Conservation (phyloP, 805 yeast species). For the Kazachstania martiniae region DNA sequence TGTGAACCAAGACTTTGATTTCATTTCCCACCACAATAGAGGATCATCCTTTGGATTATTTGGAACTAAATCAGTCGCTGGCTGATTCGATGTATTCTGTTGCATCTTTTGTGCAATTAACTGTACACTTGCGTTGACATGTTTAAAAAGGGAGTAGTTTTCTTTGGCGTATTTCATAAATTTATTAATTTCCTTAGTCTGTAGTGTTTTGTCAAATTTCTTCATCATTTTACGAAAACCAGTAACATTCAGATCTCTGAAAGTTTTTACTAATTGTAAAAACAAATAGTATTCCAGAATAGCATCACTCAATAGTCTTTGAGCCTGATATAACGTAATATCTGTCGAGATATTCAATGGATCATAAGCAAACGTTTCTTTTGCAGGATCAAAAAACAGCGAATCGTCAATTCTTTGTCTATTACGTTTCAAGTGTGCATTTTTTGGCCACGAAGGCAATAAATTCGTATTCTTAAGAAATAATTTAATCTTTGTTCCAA, state of each 20-base stretch:
- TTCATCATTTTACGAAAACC: slow-evolving; percentile 85
- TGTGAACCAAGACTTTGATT: slow-evolving; percentile 31
- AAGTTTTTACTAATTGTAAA: slow-evolving; percentile 30
- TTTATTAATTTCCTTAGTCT: slow-evolving; percentile 16
- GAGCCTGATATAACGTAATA: slow-evolving; percentile 7
- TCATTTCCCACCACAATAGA: slow-evolving; percentile 22
- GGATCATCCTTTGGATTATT: slow-evolving; percentile 20
- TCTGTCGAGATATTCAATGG: not conserved
- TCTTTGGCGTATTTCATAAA: slow-evolving; percentile 21
- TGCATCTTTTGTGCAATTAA: slow-evolving; percentile 19
- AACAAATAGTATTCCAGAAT: slow-evolving; percentile 23
- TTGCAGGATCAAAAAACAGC: slow-evolving; percentile 4
- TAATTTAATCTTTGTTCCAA: slow-evolving; percentile 3
- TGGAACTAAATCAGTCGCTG: slow-evolving; percentile 8
- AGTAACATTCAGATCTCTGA: slow-evolving; percentile 66
- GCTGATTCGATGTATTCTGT: slow-evolving; percentile 9
- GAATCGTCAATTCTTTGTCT: not conserved
- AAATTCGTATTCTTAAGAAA: slow-evolving; percentile 16
- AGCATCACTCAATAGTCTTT: slow-evolving; percentile 18
- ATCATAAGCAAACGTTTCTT: slow-evolving; percentile 10
- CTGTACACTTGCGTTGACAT: slow-evolving; percentile 17
- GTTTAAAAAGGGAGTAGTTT: slow-evolving; percentile 19
- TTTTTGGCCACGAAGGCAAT: slow-evolving; percentile 25
- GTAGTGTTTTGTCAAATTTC: slow-evolving; percentile 64
- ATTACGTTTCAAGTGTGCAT: slow-evolving; percentile 1